Conservation (phyloP, 129 eudicot genomes). For the Artemisia annua region DNA sequence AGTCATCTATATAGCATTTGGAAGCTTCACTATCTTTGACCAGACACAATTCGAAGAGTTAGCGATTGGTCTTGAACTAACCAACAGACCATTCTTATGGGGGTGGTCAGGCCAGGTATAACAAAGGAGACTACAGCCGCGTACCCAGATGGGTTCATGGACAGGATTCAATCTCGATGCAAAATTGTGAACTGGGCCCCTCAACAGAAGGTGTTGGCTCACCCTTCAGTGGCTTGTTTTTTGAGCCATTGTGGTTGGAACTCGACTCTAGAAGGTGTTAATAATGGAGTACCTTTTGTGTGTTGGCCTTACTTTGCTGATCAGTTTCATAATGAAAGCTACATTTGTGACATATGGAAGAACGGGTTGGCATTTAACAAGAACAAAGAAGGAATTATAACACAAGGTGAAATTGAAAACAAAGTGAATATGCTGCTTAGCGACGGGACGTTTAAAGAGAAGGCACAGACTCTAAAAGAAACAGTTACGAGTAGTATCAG, state of each 20-base stretch:
- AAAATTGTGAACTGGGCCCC: conserved; percentile 71
- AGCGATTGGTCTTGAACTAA: conserved; percentile 50
- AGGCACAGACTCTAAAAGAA: too few species aligned
- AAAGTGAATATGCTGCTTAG: conserved; percentile 33
- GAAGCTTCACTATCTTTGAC: conserved; percentile 46
- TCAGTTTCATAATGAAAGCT: conserved; percentile 40
- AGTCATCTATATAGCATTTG: conserved; percentile 62
- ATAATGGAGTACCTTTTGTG: conserved; percentile 53
- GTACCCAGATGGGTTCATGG: conserved; percentile 34
- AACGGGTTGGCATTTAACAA: conserved; percentile 36
- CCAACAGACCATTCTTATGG: conserved; percentile 52
- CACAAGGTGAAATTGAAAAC: conserved; percentile 31
- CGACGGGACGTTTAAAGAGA: too few species aligned
- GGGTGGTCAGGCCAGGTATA: conserved; percentile 50
- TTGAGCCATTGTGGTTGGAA: conserved; percentile 73
- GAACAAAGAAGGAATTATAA: conserved; percentile 35
- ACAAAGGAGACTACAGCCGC: conserved; percentile 22
- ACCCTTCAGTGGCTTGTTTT: conserved; percentile 60
- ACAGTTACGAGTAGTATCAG: too few species aligned
- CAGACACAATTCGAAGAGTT: conserved; percentile 53
- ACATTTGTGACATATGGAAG: conserved; percentile 46
- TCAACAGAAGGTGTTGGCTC: conserved; percentile 62
- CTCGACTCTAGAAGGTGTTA: conserved; percentile 57
- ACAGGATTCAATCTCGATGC: conserved; percentile 33
- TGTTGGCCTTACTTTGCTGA: conserved; percentile 68